Base-by-base conservation (phyloP, 257 asterid species). In the Salvia splendens region DNA sequence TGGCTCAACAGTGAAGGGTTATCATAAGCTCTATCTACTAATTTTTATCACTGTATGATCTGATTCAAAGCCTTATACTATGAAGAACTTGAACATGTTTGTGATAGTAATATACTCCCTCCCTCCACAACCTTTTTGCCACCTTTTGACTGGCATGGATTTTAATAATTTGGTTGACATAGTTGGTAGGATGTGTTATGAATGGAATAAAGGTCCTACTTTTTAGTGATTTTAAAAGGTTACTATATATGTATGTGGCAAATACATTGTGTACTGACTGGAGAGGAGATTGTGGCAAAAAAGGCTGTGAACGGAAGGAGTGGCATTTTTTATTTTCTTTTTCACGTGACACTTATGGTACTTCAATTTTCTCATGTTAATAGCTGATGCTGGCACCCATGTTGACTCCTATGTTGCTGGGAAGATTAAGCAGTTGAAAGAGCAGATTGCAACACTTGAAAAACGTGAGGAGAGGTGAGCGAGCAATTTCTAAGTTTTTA, bases 401-500 rank as follows among this genome's bases (percentile, higher is more conserved):
- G 99, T 88, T 16, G 99, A 94, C 74, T 91, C 99, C 12, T 79
- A 82, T 69, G 67, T 91, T 78, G 92, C 96, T 83, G 97, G 87
- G 71, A 91, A 88, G 73, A 85, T 94, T 64, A 78, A 85, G 78
- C 91, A 88, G 86, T 77, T 94, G 78, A 94, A 91, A 87, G 99
- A 88, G 83, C 96, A 94, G 80, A 87, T 91, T 73, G 99, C 99
- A 47, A 91, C 86, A 67, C 97, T 91, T 60, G 99, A 88, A 81
- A 93, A 93, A 77, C 95, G 97, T 0, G 99, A 91, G 84, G 97
- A 90, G 81, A 84, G 97, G 97, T 93, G 69, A 85, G 81, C 77
- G 55, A 45, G 56, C 56, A n/a, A 40, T 59, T 76, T 14, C 43
- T 61, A 51, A 12, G 58, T 68, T 8, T 55, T 28, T 64, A 42